Evolutionary conservation across 2,329 filamentous ascomycete species (phyloP), one percentile per base, ranked within the genome.

Genomic region (Cephalotrichum gorgonifer): DNA sequence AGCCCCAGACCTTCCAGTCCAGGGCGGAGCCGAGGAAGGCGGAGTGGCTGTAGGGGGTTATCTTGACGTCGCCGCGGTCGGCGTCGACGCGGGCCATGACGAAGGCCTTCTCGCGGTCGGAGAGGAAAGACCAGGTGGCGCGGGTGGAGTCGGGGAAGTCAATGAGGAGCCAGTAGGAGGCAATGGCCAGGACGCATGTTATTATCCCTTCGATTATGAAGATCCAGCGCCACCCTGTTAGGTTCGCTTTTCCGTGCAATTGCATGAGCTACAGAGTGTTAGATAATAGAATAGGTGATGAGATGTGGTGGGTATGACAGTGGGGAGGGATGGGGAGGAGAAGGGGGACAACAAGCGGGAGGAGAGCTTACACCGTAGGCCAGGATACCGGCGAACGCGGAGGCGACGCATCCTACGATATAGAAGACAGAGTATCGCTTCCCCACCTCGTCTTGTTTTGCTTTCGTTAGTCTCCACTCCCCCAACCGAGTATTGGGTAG

Each of bases 341-440:
- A 20, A 20, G 2, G 17, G 62, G n/a, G n/a, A n/a, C n/a, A n/a
- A n/a, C n/a, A n/a, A n/a, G n/a, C n/a, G n/a, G n/a, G n/a, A n/a
- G n/a, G n/a, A n/a, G n/a, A n/a, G 68, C 69, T 68, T 56, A 83
- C 69, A 5, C 84, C 85, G 48, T 79, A 88, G 12, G 85, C 81
- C 2, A 88, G 69, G 43, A 88, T 81, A 49, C 84, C 82, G 0
- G 80, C 71, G 55, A 83, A 83, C 2, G 79, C 84, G 0, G 79
- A 75, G 1, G 83, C 80, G 6, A 84, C 69, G 53, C 76, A 82
- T 33, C 83, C 83, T 5, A 86, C 70, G 15, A 87, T 72, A 60
- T 86, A 87, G 57, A 88, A 88, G 23, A 75, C 62, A 0, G 81
- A 79, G 58, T 85, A 86, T 45, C 84, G 72, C 61, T 83, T 83